phyloP scores from a whole-genome alignment of 2,329 filamentous ascomycete species.

The Aspergillus ochraceus region DNA sequence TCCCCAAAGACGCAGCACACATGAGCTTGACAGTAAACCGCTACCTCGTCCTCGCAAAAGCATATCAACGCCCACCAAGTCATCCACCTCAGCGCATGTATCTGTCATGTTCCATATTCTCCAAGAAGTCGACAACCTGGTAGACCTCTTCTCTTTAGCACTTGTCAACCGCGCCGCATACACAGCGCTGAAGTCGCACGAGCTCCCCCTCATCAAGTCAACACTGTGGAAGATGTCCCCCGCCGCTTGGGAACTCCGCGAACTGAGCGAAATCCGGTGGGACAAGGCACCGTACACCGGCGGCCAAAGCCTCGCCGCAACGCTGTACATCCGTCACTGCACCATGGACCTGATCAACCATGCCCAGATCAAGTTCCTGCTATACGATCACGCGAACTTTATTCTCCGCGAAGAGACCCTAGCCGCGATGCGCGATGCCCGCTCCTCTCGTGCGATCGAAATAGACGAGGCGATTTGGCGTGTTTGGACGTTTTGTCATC shows the following conservation, averaged over 20 bases:
- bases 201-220: not conserved
- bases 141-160: not conserved
- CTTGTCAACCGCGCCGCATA: not conserved
- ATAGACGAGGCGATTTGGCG: not conserved
- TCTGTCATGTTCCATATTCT: not conserved
- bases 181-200: not conserved
- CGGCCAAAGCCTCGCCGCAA: constrained; percentile 2
- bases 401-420: not conserved
- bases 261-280: constrained; percentile 4
- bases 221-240: constrained; percentile 4
- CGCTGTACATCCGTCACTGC: constrained; percentile 11
- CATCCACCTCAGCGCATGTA: not conserved
- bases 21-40: not conserved
- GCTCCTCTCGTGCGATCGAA: not conserved
- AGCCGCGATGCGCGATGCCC: not conserved
- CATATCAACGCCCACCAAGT: not conserved
- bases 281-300: not conserved
- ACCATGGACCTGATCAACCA: constrained; percentile 5
- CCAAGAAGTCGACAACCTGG: not conserved
- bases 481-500: not conserved
- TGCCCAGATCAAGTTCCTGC: constrained; percentile 9
- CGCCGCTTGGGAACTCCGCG: constrained; percentile 12
- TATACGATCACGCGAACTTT: not conserved
- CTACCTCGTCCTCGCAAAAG: not conserved
- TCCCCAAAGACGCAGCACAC: not conserved